These are phyloP conservation scores for Fusarium agapanthi DNA, from an alignment of 2,329 filamentous ascomycete species.

Conservation along the genomic window DNA sequence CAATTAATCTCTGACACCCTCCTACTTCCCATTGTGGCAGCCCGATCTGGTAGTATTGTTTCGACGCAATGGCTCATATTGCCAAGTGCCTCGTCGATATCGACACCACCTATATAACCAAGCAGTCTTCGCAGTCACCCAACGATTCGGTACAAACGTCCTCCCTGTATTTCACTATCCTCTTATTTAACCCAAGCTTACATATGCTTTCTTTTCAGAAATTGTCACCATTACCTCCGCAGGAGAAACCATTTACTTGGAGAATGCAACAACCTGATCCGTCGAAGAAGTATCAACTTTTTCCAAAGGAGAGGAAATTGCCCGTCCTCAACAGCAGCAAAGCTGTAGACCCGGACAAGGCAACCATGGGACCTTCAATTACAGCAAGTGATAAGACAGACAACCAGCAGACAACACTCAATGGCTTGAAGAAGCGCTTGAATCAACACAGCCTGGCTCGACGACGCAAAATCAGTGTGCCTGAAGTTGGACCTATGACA, in stretches of 20 bases:
- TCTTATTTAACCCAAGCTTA: conserved; percentile 17
- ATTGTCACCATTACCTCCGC: conserved; percentile 42
- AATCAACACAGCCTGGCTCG: conserved; percentile 66
- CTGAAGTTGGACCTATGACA: conserved; percentile 73
- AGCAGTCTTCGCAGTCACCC: conserved; percentile 55
- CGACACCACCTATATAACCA: conserved; percentile 61
- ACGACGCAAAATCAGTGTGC: conserved; percentile 70
- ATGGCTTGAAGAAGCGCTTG: conserved; percentile 60
- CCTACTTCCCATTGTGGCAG: conserved; percentile 34
- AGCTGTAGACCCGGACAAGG: conserved; percentile 62
- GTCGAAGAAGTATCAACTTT: conserved; percentile 67
- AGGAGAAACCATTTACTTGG: conserved; percentile 64
- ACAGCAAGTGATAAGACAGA: conserved; percentile 54
- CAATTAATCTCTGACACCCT: conserved; percentile 40
- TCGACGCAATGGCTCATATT: conserved; percentile 67
- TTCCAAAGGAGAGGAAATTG: conserved; percentile 62
- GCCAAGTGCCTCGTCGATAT: conserved; percentile 64
- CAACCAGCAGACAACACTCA: conserved; percentile 48
- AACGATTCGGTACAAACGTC: conserved; percentile 54
- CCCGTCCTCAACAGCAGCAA: conserved; percentile 53
- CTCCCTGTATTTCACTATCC: conserved; percentile 9
- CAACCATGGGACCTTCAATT: conserved; percentile 53
- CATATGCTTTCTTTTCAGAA: conserved; percentile 32
- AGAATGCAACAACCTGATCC: conserved; percentile 66
- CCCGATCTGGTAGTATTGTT: conserved; percentile 31